Base-by-base conservation (phyloP, 202 grass and related monocot species). In the Setaria italica region DNA sequence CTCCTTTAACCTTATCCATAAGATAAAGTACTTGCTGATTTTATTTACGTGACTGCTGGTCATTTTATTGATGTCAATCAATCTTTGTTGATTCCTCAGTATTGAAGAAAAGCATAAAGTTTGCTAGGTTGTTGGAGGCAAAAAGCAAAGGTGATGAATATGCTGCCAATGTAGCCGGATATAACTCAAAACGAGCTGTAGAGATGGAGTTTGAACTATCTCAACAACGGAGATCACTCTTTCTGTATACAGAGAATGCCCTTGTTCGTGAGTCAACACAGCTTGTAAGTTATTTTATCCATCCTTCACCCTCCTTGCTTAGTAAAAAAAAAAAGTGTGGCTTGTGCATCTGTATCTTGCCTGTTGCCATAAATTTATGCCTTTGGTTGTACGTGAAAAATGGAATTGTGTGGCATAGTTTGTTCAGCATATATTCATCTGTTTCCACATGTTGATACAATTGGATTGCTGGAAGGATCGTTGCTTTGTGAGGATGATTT, bases 161-260 rank as follows among this genome's bases (percentile, higher is more conserved):
- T 72, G 76, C 83, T 41, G 80, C 74, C 62, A 90, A 82, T 80
- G 68, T 34, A 62, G 20, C 73, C 69, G 46, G 59, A 82, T 69
- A 89, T 34, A 90, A 47, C 73, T 83, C 81, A 48, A 90, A 94
- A 54, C 78, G 75, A 81, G 58, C 86, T 55, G 73, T 67, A 42
- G 79, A 87, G 49, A 89, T 93, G 90, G 92, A 95, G 56, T 82
- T 91, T 25, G 83, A 94, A 86, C 85, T 99, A 68, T 90, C 80
- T 74, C 90, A 99, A 73, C 90, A 94, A 47, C 91, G 91, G 83
- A 92, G 86, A 88, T 94, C 92, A 66, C 94, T 99, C 67, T 99
- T 99, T 85, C 82, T 87, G 89, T 81, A 87, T 62, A 94, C 90
- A 14, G 92, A 99, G 66, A 91, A 92, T 85, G 67, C 83, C 83